Evolutionary conservation across 2,329 filamentous ascomycete species (phyloP).

Genomic region (Botrytis aclada): DNA sequence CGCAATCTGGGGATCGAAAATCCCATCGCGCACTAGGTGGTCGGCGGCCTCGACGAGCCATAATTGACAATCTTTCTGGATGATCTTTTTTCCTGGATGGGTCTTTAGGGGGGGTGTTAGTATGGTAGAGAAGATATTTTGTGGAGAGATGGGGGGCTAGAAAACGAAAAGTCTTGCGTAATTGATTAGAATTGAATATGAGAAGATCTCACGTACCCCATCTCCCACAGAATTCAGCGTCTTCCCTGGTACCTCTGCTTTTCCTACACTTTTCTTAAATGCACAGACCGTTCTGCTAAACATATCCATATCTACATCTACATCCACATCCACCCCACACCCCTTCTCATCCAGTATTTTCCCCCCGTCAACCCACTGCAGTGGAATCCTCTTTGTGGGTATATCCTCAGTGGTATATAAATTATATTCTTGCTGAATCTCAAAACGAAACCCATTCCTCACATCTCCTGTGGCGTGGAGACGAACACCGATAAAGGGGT

Average conservation of each 20-base stretch:
- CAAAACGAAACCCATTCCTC: neutral
- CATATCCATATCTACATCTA: neutral
- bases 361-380: neutral
- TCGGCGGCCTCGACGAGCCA: neutral
- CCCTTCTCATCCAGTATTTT: accelerated
- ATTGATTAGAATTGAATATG: neutral
- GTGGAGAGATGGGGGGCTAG: no score
- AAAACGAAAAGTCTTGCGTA: neutral
- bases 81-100: neutral
- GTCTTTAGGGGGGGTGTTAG: neutral
- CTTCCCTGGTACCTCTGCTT: neutral
- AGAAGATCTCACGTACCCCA: neutral
- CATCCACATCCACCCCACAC: neutral
- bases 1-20: neutral
- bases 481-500: neutral
- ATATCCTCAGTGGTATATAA: neutral
- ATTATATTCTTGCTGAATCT: neutral
- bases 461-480: neutral
- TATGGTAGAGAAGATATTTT: neutral
- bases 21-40: neutral
- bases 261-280: neutral
- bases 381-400: neutral
- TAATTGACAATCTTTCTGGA: neutral
- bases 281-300: neutral
- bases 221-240: neutral